Base-by-base conservation (phyloP, 2,329 filamentous ascomycete genomes). In the Passalora sequoiae region DNA sequence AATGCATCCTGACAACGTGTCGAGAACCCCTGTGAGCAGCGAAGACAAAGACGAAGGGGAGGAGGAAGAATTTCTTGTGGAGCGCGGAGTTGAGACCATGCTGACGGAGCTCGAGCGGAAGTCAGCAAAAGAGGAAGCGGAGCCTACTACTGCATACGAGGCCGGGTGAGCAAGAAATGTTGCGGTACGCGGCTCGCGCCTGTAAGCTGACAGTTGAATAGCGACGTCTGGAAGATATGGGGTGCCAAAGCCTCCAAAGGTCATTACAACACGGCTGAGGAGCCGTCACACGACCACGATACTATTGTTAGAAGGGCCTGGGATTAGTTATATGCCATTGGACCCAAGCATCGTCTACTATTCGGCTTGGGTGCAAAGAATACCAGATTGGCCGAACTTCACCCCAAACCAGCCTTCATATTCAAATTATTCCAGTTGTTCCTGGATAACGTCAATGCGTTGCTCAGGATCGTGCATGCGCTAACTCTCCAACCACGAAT, bases 351-450 rank as follows among this genome's bases (percentile, higher is more conserved):
- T 39, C 62, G 73, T 27, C 67, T 81, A 20, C 59, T 83, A 0
- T 75, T 83, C 53, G 75, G 75, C 21, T 64, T 69, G 1, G 65
- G 57, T 3, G 61, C 63, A 13, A 54, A 60, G 16, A 46, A 50
- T 2, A 53, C 73, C n/a, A 65, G 75, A 47, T 57, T 81, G 1
- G 66, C 69, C 3, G 60, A 66, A 2, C 52, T 80, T 0, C 81
- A 84, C 53, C 85, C 86, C 0, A 69, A 78, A 4, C 75, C 80
- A 0, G 73, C 78, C 9, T 78, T 86, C 24, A 77, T 84, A 20
- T 81, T 85, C 57, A 72, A 74, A 37, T 71, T 89, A 5, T 89
- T 85, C 85, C 81, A 87, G 59, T 69, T 78, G 6, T 88, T 82
- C 51, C 66, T 87, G 4, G 80, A 87, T 38, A 80, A 85, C 48